Percentiles rank a stretch among this genome's conserved stretches.
These are phyloP conservation scores for Ceratobasidium sp. DNA, from an alignment of 1,284 basidiomycete genomes.

Conservation along the genomic window DNA sequence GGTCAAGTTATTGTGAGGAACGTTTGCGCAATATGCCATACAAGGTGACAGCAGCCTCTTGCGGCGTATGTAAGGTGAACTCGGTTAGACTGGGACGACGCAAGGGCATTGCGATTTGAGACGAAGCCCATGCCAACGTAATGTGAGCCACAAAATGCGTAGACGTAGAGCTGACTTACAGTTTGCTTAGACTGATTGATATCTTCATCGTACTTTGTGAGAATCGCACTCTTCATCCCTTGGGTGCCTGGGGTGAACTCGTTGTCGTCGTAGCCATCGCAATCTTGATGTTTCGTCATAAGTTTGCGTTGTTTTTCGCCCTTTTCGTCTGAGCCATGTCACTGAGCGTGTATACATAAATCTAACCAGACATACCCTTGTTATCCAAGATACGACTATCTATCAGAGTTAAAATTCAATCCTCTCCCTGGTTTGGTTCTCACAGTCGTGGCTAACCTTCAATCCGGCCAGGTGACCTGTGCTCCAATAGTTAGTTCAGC, in stretches of 20 bases:
- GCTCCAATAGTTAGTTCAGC: neutral
- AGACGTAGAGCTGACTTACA: conserved; percentile 60
- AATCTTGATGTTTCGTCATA: conserved; percentile 90
- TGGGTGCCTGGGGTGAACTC: conserved; percentile 80
- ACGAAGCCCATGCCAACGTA: conserved; percentile 75
- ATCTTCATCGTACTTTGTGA: conserved; percentile 96
- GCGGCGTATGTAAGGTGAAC: too few relatives aligned
- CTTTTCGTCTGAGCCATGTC: conserved; percentile 90
- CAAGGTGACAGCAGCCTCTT: too few relatives aligned
- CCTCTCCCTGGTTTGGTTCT: conserved; percentile 93
- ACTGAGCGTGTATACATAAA: conserved; percentile 57
- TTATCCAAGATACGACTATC: conserved; percentile 94
- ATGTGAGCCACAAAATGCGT: neutral
- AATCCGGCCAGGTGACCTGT: conserved; percentile 84
- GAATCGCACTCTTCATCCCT: conserved; percentile 84
- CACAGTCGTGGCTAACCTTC: conserved; percentile 95
- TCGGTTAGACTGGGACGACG: too few relatives aligned
- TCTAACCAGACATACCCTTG: conserved; percentile 71
- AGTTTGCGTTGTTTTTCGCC: conserved; percentile 83
- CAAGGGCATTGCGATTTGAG: conserved; percentile 63
- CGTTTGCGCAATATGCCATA: too few relatives aligned
- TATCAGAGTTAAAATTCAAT: conserved; percentile 94
- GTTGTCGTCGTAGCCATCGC: conserved; percentile 97
- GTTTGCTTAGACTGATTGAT: conserved; percentile 76
- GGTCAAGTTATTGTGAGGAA: too few relatives aligned